A percentile compares a stretch with the other conserved stretches of the same genome.
phyloP scores from a whole-genome alignment of 2,329 filamentous ascomycete species.

The Capronia coronata region DNA sequence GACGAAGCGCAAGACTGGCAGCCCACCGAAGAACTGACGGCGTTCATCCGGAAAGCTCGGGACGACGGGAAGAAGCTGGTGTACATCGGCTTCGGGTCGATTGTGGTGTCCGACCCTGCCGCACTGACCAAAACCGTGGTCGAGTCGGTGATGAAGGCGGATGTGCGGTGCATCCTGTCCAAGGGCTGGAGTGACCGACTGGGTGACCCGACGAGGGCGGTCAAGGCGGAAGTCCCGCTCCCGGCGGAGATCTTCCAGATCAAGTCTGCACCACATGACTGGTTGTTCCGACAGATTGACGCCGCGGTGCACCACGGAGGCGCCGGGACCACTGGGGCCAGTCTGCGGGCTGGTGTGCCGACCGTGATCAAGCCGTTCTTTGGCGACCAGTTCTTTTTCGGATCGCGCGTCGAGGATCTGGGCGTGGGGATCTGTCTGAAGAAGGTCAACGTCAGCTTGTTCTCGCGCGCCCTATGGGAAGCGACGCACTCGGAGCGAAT shows the following conservation, averaged over 20 bases:
- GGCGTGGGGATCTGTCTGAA: slow-evolving; percentile 86
- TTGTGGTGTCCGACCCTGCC: slow-evolving; percentile 82
- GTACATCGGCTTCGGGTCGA: slow-evolving; percentile 94
- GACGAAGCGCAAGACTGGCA: slow-evolving; percentile 63
- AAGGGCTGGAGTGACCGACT: slow-evolving; percentile 95
- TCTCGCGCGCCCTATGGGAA: slow-evolving; percentile 83
- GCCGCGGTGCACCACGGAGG: slow-evolving; percentile 92
- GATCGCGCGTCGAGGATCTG: slow-evolving; percentile 78
- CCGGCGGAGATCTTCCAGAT: slow-evolving; percentile 81
- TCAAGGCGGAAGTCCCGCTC: slow-evolving; percentile 60
- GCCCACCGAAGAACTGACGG: slow-evolving; percentile 66
- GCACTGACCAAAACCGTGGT: slow-evolving; percentile 90
- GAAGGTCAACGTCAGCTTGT: slow-evolving; percentile 79
- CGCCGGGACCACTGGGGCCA: slow-evolving; percentile 89
- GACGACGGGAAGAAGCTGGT: slow-evolving; percentile 83
- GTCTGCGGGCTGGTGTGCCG: slow-evolving; percentile 79
- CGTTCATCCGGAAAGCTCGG: slow-evolving; percentile 78
- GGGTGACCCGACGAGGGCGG: slow-evolving; percentile 50
- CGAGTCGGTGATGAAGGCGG: slow-evolving; percentile 81
- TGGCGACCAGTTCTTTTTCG: slow-evolving; percentile 96
- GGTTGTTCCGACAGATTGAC: slow-evolving; percentile 90
- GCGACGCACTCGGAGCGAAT: slow-evolving; percentile 85
- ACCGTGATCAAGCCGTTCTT: slow-evolving; percentile 97
- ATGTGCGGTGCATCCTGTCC: slow-evolving; percentile 87
- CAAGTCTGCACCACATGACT: slow-evolving; percentile 87